Conservation (phyloP, 192 early-diverging fungal species). For the Gamsiella multidivaricata region DNA sequence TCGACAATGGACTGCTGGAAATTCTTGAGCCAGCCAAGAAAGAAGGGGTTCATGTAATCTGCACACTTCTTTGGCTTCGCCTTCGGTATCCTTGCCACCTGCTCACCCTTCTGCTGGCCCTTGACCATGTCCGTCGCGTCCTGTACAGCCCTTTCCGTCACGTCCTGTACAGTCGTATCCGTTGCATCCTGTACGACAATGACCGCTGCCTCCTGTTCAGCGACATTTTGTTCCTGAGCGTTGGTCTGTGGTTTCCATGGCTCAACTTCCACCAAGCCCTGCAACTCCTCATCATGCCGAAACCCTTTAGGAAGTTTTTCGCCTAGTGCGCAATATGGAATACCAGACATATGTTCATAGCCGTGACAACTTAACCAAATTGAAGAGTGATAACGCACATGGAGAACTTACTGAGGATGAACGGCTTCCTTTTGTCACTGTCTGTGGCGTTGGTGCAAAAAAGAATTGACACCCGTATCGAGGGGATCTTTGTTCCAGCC, state of each 20-base stretch:
- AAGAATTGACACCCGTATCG: slow-evolving; percentile 13
- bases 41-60: slow-evolving; percentile 15
- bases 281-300: neutral
- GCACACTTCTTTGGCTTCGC: slow-evolving; percentile 6
- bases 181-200: too few species aligned
- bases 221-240: neutral
- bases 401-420: slow-evolving; percentile 6
- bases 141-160: neutral
- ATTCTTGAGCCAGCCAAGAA: slow-evolving; percentile 1
- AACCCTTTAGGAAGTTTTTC: neutral
- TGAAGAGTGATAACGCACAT: neutral
- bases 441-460: slow-evolving; percentile 13
- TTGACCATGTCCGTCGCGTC: too few species aligned
- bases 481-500: neutral
- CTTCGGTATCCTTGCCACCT: neutral
- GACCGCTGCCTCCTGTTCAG: neutral
- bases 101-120: too few species aligned
- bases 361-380: too few species aligned
- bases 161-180: neutral
- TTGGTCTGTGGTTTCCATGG: neutral
- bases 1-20: slow-evolving; percentile 2
- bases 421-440: slow-evolving; percentile 7
- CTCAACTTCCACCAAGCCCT: neutral
- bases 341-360: too few species aligned
- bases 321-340: too few species aligned